These are phyloP conservation scores for Kazachstania kunashirensis DNA, from an alignment of 805 yeast species.

Conservation along the genomic window DNA sequence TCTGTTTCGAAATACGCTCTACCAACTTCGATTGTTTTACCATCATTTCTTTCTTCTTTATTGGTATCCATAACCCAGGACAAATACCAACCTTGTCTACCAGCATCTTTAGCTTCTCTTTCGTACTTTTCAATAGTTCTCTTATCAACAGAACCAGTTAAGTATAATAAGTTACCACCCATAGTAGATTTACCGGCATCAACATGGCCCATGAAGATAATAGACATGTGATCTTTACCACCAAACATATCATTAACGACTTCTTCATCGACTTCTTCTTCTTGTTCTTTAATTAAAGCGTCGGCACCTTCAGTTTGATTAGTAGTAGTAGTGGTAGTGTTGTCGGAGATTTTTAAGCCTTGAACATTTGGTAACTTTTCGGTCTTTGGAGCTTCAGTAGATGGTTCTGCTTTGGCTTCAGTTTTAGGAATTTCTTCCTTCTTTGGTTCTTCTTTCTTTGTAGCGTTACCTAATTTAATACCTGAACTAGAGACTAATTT, in stretches of 20 bases:
- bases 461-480: slow-evolving; percentile 49
- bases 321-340: slow-evolving; percentile 23
- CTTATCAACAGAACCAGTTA: slow-evolving; percentile 97
- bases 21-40: slow-evolving; percentile 98
- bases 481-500: slow-evolving; percentile 58
- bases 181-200: slow-evolving; percentile 99
- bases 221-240: slow-evolving; percentile 93
- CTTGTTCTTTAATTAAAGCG: slow-evolving; percentile 55
- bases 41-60: slow-evolving; percentile 97
- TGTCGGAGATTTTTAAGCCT: slow-evolving; percentile 23
- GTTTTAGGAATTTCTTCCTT: slow-evolving; percentile 12
- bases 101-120: slow-evolving; percentile 97
- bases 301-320: slow-evolving; percentile 33
- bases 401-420: no score
- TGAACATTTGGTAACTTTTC: slow-evolving; percentile 23
- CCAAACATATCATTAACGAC: slow-evolving; percentile 90
- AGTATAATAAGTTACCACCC: slow-evolving; percentile 93
- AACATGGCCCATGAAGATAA: slow-evolving; percentile 98
- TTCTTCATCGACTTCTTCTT: slow-evolving; percentile 75
- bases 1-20: slow-evolving; percentile 97
- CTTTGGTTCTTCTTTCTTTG: slow-evolving; percentile 31
- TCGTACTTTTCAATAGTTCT: slow-evolving; percentile 97
- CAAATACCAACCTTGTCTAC: slow-evolving; percentile 99
- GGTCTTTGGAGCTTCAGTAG: neutral
- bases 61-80: slow-evolving; percentile 99